These are phyloP conservation scores for Kazachstania kunashirensis DNA, from an alignment of 805 yeast species.

Conservation along the genomic window DNA sequence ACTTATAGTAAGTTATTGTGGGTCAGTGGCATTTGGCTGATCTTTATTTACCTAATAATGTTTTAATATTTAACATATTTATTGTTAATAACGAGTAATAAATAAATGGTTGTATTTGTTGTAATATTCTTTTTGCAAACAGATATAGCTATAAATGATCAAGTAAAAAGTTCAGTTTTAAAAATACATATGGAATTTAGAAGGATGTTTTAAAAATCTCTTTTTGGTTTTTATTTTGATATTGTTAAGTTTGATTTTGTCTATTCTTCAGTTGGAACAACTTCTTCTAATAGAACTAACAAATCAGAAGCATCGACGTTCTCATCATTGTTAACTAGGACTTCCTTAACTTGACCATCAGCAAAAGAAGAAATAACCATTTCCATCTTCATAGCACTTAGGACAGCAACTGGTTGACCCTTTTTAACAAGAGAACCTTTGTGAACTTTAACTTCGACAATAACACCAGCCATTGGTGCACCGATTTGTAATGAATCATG, in stretches of 20 bases:
- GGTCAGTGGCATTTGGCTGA: conserved; percentile 28
- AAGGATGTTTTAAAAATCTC: too few species aligned
- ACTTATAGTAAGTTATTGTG: conserved; percentile 29
- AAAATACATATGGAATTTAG: too few species aligned
- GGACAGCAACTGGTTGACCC: conserved; percentile 90
- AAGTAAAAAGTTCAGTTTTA: too few species aligned
- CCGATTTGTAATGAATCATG: conserved; percentile 87
- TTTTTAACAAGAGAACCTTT: conserved; percentile 83
- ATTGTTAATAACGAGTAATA: too few species aligned
- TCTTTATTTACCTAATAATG: too few species aligned
- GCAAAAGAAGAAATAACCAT: conserved; percentile 94
- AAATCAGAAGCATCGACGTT: conserved; percentile 92
- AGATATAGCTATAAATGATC: too few species aligned
- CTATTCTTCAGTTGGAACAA: conserved; percentile 12
- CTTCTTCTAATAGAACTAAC: conserved; percentile 46
- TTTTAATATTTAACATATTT: too few species aligned
- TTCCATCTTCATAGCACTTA: conserved; percentile 99
- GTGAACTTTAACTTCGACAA: conserved; percentile 87
- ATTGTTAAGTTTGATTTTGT: too few species aligned
- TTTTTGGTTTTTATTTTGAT: too few species aligned
- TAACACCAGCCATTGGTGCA: conserved; percentile 99
- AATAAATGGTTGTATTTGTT: too few species aligned
- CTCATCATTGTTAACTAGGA: conserved; percentile 80
- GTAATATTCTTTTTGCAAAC: too few species aligned
- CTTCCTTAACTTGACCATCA: conserved; percentile 71